These are phyloP conservation scores for Senna tora DNA, from an alignment of 306 rosid genomes.

Conservation along the genomic window DNA sequence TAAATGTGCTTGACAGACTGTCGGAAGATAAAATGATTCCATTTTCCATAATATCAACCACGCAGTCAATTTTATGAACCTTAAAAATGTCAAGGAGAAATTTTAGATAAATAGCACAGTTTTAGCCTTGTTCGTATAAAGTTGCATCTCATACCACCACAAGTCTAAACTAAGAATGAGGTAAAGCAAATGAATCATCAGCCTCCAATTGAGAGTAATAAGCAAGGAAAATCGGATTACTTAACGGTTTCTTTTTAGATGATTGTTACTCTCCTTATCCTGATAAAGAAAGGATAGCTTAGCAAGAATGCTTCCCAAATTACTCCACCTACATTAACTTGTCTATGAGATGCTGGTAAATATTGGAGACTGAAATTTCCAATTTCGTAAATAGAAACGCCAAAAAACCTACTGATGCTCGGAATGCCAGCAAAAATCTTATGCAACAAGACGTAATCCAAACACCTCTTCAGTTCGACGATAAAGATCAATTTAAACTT, in stretches of 20 bases:
- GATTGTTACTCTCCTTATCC: not conserved
- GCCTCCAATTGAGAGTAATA: not conserved
- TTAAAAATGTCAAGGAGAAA: not conserved
- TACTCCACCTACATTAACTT: not conserved
- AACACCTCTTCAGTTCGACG: not conserved
- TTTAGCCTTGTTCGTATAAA: not conserved
- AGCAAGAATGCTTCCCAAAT: not conserved
- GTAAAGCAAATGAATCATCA: not conserved
- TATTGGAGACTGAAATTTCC: not conserved
- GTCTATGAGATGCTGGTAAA: not conserved
- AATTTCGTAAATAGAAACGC: not conserved
- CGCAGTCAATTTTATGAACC: not conserved
- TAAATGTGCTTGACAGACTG: not conserved
- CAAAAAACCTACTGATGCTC: not conserved
- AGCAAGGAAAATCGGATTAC: not conserved
- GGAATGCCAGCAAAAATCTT: slow-evolving; percentile 7
- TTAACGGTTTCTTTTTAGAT: not conserved
- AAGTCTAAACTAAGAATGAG: not conserved
- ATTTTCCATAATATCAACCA: not conserved
- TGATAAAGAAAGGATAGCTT: not conserved
- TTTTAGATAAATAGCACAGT: not conserved
- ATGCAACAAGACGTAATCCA: not conserved
- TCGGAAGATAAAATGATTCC: not conserved
- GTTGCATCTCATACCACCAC: not conserved
- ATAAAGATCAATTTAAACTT: not conserved